Conservation (phyloP, 108 stramenopile species). For the Cyclotella sp. region DNA sequence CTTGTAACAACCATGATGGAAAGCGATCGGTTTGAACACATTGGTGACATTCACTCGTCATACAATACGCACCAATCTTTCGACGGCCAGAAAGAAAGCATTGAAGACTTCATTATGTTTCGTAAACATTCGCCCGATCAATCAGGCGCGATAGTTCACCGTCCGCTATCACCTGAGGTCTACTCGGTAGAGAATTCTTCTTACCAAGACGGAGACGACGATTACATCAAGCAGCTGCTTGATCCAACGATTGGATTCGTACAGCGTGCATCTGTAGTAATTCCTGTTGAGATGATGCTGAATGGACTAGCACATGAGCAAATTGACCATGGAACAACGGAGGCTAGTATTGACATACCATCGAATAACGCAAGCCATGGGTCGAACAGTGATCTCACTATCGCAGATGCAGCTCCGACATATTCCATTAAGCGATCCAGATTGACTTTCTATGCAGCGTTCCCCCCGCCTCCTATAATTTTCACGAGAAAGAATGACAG, state of each 20-base stretch:
- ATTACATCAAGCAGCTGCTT: not conserved
- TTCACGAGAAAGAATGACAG: not conserved
- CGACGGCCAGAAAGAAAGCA: not conserved
- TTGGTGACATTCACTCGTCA: conserved; percentile 12
- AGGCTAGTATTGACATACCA: no score
- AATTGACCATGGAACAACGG: not conserved
- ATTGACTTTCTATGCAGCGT: conserved; percentile 39
- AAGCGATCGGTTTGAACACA: not conserved
- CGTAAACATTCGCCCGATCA: not conserved
- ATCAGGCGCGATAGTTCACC: not conserved
- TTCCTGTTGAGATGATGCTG: conserved; percentile 21
- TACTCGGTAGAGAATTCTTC: no score
- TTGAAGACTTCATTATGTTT: not conserved
- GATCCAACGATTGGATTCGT: conserved; percentile 20
- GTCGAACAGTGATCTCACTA: not conserved
- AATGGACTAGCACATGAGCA: not conserved
- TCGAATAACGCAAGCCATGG: no score
- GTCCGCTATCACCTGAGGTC: not conserved
- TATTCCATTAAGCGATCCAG: conserved; percentile 38
- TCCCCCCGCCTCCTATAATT: conserved; percentile 37
- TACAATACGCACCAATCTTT: not conserved
- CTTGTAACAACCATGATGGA: no score
- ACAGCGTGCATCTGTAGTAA: conserved; percentile 1
- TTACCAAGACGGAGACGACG: not conserved
- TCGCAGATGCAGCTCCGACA: conserved; percentile 14